Evolutionary conservation across 305 asterid genomes (phyloP), one percentile per base, ranked within the genome.

Genomic region (Fraxinus ornus): DNA sequence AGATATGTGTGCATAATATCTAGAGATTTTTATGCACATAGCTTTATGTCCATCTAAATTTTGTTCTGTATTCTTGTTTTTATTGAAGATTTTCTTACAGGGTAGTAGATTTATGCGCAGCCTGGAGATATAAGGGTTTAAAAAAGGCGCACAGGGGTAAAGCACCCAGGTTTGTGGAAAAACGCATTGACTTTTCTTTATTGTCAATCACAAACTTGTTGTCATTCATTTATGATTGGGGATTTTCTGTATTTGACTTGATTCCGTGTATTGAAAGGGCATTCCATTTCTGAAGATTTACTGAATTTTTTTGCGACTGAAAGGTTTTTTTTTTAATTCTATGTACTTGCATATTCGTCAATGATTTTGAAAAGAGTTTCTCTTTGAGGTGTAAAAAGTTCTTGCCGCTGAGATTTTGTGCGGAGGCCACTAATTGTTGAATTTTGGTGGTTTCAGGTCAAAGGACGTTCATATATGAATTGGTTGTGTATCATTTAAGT

Each of bases 171-270:
- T 83, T 81, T 79, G 33, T 64, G 57, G 74, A 5, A 49, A 81
- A 83, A 78, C 76, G 30, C 73, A 57, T 28, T 78, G 52, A 37
- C 88, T 87, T 85, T 78, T 70, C 72, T 49, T 68, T 21, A 66
- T 19, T 75, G 49, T 55, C 64, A n/a, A 55, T 55, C 10, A 55
- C 22, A 55, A 55, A n/a, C 24, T 68, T 17, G 52, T 26, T 75
- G 49, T 47, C 78, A 78, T 81, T 83, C 84, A 79, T 75, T 75
- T 19, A 32, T 81, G 80, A 80, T 87, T 73, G 86, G 81, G 44
- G 84, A 82, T 83, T 77, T 79, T 78, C 66, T 32, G 35, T 76
- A 28, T 72, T 76, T 81, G 80, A 36, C 66, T 77, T 77, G 80
- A 68, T 68, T 26, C 19, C 21, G 37, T 26, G 21, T 28, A 13